A percentile compares a stretch with the other conserved stretches of the same genome.
phyloP scores from a whole-genome alignment of 1,284 basidiomycete genomes.

The Coriolopsis trogii region DNA sequence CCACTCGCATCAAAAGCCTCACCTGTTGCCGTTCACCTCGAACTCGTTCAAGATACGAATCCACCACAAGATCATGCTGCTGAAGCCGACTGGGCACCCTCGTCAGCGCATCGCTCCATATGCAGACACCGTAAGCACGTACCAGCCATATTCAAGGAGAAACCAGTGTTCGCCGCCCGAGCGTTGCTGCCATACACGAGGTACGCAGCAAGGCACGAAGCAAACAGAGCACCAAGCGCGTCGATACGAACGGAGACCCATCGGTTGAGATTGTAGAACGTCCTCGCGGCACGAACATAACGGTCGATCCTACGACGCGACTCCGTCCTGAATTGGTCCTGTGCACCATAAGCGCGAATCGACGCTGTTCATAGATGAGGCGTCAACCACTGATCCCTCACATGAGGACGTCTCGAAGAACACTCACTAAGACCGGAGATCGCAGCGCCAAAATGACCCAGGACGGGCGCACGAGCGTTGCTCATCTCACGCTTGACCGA shows the following conservation, averaged over 20 bases:
- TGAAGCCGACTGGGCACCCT: conserved; percentile 49
- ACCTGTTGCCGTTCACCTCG: conserved; percentile 55
- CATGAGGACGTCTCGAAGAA: neutral
- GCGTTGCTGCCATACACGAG: conserved; percentile 48
- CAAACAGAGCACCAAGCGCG: conserved; percentile 53
- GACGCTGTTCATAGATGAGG: conserved; percentile 45
- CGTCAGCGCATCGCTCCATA: neutral
- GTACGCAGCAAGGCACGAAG: conserved; percentile 54
- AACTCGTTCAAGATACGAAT: conserved; percentile 59
- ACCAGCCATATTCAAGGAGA: conserved; percentile 56
- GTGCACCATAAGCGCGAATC: conserved; percentile 61
- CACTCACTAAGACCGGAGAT: conserved; percentile 64
- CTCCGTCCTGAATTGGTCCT: conserved; percentile 49
- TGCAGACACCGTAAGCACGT: conserved; percentile 3
- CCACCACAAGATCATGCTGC: conserved; percentile 57
- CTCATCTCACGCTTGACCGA: conserved; percentile 79
- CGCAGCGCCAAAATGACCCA: conserved; percentile 72
- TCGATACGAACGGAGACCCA: conserved; percentile 42
- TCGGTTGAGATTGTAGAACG: conserved; percentile 57
- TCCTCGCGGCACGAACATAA: conserved; percentile 48
- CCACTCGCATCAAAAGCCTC: neutral
- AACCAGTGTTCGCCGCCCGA: conserved; percentile 49
- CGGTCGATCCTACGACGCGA: conserved; percentile 49
- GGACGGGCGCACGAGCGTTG: conserved; percentile 67
- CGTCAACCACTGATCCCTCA: too few relatives aligned